Evolutionary conservation across 2,329 filamentous ascomycete species (phyloP).

Genomic region (Talaromyces sp.): DNA sequence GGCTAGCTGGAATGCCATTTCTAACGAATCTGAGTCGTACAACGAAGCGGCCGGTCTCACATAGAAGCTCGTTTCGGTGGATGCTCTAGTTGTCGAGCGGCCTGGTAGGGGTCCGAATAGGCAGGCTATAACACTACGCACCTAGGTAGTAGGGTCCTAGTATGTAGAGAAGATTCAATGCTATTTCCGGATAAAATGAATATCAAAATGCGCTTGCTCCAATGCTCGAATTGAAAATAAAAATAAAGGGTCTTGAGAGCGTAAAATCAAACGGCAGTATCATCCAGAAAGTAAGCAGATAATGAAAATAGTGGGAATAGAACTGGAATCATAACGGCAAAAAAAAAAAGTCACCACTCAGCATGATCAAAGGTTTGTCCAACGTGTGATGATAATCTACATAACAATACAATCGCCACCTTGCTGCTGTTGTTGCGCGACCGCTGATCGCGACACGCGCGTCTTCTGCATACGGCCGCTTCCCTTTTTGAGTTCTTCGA

Average conservation of each 20-base stretch:
- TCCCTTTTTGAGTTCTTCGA: conserved; percentile 85
- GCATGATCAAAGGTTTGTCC: background rate
- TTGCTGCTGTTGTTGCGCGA: conserved; percentile 78
- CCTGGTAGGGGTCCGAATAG: background rate
- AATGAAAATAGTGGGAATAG: background rate
- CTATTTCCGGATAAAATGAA: background rate
- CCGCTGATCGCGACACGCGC: conserved; percentile 76
- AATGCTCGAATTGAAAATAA: background rate
- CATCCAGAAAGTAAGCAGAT: background rate
- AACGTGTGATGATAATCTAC: conserved; percentile 47
- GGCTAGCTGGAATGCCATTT: background rate
- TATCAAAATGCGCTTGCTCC: background rate
- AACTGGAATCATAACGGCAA: background rate
- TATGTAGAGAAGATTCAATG: background rate
- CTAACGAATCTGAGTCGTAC: background rate
- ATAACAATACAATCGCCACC: conserved; percentile 77
- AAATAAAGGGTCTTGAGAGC: background rate
- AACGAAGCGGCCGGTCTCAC: background rate
- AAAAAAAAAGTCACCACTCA: background rate
- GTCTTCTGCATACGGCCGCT: conserved; percentile 70
- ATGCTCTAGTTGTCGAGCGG: background rate
- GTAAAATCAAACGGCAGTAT: background rate
- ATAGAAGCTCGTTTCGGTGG: background rate
- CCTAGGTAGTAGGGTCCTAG: background rate
- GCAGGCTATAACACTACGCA: background rate